Evolutionary conservation across 805 yeast species (phyloP), one percentile per base, ranked within the genome.

Genomic region (Candida patagonica): DNA sequence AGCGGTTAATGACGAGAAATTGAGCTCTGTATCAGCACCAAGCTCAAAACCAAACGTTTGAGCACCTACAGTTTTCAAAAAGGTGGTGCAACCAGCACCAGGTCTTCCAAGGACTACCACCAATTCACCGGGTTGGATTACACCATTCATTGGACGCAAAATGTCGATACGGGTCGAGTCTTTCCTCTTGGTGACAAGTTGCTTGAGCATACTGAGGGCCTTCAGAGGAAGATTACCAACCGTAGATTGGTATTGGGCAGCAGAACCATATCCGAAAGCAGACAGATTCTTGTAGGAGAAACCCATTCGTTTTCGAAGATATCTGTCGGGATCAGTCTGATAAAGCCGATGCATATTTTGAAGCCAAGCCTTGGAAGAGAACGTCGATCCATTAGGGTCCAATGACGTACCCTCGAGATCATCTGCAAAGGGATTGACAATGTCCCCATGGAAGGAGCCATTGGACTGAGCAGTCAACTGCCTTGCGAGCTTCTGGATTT

Each of bases 61-160:
- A 41, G 76, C 78, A 9, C 86, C 74, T 47, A 80, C 63, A 2
- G 81, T 70, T 49, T 77, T 76, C 55, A 80, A 63, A 35, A 80
- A 64, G 2, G 86, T 73, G 3, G 88, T 76, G 56, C 88, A 81
- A 35, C 92, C 92, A 21, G 89, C 79, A 50, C 89, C 87, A 1
- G 89, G 87, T 45, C 80, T 71, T 39, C 83, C 85, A 26, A 78
- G 58, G 5, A 80, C 87, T 36, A 80, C 62, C 24, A 76, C 68
- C 76, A 79, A 71, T 50, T 79, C 86, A 49, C 87, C 86, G 1
- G 81, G 72, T 40, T 66, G 62, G 9, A 75, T 73, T 17, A 65
- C 32, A 8, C 52, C 52, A 30, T 52, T 46, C 32, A 53, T 42
- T 38, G 60, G 48, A 25, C 48, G 21, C 17, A 41, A 23, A 30